Percentiles rank a stretch among this genome's conserved stretches.
phyloP scores from a whole-genome alignment of 1,284 basidiomycete genomes.

The Irpex sp. region DNA sequence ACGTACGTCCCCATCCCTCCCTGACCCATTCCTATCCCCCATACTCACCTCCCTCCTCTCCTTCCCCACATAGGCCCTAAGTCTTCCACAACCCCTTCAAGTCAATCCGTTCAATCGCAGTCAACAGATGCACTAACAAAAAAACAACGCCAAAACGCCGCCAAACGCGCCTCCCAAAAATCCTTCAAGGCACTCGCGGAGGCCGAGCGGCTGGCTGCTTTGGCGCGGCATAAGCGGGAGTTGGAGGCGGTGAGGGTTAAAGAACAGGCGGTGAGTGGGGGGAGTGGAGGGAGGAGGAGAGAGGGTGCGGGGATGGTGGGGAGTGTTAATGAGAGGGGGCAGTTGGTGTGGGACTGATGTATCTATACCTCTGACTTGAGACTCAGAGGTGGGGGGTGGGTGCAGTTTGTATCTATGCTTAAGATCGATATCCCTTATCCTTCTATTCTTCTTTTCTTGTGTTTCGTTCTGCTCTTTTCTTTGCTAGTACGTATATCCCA shows the following conservation, averaged over 20 bases:
- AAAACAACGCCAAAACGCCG: slow-evolving; percentile 66
- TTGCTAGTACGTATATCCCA: not conserved
- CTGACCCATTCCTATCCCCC: too few species aligned
- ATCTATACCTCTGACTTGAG: not conserved
- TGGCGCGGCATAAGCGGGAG: slow-evolving; percentile 59
- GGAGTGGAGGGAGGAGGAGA: slow-evolving; percentile 10
- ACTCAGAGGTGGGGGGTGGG: not conserved
- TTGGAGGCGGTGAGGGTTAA: slow-evolving; percentile 51
- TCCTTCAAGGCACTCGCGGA: slow-evolving; percentile 54
- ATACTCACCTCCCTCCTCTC: too few species aligned
- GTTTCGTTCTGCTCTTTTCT: not conserved
- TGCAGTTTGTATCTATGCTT: not conserved
- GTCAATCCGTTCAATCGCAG: too few species aligned
- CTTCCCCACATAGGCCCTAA: too few species aligned
- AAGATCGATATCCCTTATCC: not conserved
- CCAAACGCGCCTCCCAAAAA: slow-evolving; percentile 55
- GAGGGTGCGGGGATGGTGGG: slow-evolving; percentile 27
- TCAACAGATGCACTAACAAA: slow-evolving; percentile 57
- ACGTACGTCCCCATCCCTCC: slow-evolving; percentile 33
- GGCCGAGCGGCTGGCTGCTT: slow-evolving; percentile 41
- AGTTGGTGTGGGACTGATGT: slow-evolving; percentile 22
- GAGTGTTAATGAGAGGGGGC: slow-evolving; percentile 27
- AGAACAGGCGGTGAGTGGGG: slow-evolving; percentile 35
- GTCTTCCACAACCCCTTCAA: too few species aligned
- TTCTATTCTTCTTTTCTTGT: too few species aligned